Evolutionary conservation across 2,329 filamentous ascomycete genomes (phyloP), one percentile per base, ranked within the genome.

Genomic region (Aspergillus niger): DNA sequence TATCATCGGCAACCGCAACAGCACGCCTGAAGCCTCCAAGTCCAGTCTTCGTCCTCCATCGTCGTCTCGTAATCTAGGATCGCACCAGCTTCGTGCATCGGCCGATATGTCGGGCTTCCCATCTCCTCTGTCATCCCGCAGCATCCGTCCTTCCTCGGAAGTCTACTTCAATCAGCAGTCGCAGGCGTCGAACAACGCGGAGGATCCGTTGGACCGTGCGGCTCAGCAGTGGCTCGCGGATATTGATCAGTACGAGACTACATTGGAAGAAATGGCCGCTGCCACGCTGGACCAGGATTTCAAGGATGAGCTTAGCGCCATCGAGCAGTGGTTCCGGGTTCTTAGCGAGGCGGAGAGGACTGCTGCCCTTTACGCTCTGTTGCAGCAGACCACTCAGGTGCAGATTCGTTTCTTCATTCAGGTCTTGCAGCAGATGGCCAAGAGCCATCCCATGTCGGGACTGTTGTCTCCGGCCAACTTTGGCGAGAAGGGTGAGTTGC

Each of bases 361-460:
- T 20, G 95, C 95, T 63, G 95, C 95, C 52, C 81, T 98, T 60
- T 99, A 99, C 76, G 94, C 95, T 63, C 83, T 99, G 69, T 84
- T 99, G 62, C 95, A 99, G 81, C 95, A 99, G 83, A 98, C 95
- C 5, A 99, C 95, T 4, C 95, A 98, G 79, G 94, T 99, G 63
- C 95, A 99, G 81, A 97, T 98, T 74, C 89, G 95, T 58, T 99
- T 99, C 83, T 99, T 99, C 80, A 98, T 98, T 69, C 94, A 98
- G 79, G 92, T 99, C 50, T 83, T 99, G 69, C 93, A 98, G 81
- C 95, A 99, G 77, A 99, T 98, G 95, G 93, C 93, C 65, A 97
- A 97, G 81, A 96, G 89, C 72, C 93, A 98, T 77, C 95, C 95
- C 28, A 96, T 98, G 91, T 96, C 94, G 38, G 91, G 94, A 56